phyloP scores from a whole-genome alignment of 2,329 filamentous ascomycete genomes.

The Fusarium avenaceum region DNA sequence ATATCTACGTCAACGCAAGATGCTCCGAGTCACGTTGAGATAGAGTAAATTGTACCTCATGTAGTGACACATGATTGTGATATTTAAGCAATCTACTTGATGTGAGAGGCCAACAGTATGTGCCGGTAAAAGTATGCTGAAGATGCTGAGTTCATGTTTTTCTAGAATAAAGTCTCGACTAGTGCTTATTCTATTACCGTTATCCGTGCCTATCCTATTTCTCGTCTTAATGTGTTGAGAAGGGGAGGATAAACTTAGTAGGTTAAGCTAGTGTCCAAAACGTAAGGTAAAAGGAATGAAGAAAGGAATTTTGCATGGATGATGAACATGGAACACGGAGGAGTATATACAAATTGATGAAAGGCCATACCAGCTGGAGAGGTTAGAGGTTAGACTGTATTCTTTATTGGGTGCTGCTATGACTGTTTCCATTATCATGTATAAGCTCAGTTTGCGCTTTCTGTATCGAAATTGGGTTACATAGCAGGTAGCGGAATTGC shows the following conservation, averaged over 20 bases:
- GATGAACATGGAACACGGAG: not conserved
- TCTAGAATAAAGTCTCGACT: conserved; percentile 6
- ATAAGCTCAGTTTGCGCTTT: not conserved
- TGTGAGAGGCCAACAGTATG: not conserved
- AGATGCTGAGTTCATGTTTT: not conserved
- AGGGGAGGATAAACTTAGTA: not conserved
- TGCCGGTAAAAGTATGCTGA: not conserved
- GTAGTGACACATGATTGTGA: not conserved
- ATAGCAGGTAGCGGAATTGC: too few relatives aligned
- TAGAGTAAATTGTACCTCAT: not conserved
- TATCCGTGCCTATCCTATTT: not conserved
- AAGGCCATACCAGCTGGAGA: not conserved
- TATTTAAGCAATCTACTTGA: not conserved
- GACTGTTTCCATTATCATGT: not conserved
- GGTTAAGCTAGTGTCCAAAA: not conserved
- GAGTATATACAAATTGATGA: not conserved
- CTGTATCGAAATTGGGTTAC: not conserved
- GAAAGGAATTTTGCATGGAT: not conserved
- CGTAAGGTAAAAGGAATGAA: not conserved
- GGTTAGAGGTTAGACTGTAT: not conserved
- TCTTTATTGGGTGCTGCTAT: not conserved
- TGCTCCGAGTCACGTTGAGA: not conserved
- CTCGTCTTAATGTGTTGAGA: not conserved
- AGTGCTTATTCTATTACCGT: not conserved
- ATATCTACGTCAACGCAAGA: conserved; percentile 12